phyloP scores from a whole-genome alignment of 805 yeast genomes.

The Candida yuanshanica region DNA sequence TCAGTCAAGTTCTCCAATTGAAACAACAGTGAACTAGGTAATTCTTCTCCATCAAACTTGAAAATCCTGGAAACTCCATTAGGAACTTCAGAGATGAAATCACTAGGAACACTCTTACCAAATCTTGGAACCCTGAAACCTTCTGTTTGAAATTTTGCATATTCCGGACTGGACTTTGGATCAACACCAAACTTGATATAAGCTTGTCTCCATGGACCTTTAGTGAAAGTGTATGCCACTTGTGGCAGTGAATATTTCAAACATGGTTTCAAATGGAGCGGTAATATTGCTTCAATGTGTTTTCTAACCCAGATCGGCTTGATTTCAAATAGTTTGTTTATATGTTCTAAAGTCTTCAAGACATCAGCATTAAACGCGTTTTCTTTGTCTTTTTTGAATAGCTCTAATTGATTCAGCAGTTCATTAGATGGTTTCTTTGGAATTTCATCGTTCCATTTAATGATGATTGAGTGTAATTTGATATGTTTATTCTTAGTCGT shows the following conservation, averaged over 20 bases:
- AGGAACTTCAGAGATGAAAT: constrained; percentile 27
- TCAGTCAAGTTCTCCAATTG: constrained; percentile 79
- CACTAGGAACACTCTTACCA: constrained; percentile 26
- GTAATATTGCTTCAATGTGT: constrained; percentile 54
- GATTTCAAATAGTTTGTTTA: constrained; percentile 46
- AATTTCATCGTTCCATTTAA: constrained; percentile 40
- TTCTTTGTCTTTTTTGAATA: constrained; percentile 27
- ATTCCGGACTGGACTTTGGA: constrained; percentile 52
- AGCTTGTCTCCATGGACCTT: constrained; percentile 94
- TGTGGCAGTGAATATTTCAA: constrained; percentile 78
- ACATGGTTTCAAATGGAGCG: constrained; percentile 36
- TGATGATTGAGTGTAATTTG: constrained; percentile 50
- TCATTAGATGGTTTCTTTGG: constrained; percentile 49
- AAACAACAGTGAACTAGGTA: constrained; percentile 66
- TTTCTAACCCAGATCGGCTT: constrained; percentile 86
- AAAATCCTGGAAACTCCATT: constrained; percentile 40
- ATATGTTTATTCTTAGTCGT: constrained; percentile 38
- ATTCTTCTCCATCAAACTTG: constrained; percentile 62
- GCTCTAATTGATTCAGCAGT: constrained; percentile 39
- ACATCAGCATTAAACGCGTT: constrained; percentile 24
- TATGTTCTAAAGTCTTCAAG: constrained; percentile 23
- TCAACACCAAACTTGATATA: constrained; percentile 75
- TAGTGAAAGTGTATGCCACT: constrained; percentile 72
- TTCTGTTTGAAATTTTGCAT: constrained; percentile 75
- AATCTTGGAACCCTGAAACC: constrained; percentile 46